phyloP scores from a whole-genome alignment of 306 rosid species.

The Comarum palustre region DNA sequence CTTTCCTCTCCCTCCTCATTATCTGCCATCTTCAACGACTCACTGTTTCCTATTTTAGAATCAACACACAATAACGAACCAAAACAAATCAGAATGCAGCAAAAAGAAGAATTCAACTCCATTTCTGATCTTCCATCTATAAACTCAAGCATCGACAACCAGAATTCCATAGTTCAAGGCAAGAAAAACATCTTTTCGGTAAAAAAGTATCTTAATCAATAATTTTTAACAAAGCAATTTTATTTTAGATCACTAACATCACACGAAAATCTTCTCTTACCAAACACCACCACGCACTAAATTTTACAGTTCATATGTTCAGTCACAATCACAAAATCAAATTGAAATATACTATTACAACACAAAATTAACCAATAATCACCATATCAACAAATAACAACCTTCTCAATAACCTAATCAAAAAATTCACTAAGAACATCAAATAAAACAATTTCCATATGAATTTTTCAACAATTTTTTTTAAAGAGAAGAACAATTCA shows the following conservation, averaged over 20 bases:
- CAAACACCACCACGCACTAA: neutral
- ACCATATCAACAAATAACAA: neutral
- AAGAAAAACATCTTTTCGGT: neutral
- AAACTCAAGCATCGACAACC: neutral
- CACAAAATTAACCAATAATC: neutral
- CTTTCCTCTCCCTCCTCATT: slow-evolving; percentile 62
- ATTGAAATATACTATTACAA: neutral
- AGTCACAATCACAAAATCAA: neutral
- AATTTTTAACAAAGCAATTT: neutral
- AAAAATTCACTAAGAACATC: neutral
- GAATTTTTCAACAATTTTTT: neutral
- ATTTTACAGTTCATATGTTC: neutral
- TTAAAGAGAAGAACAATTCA: neutral
- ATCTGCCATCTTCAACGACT: slow-evolving; percentile 56
- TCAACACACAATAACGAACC: neutral
- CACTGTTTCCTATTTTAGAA: neutral
- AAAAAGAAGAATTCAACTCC: neutral
- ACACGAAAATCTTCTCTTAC: neutral
- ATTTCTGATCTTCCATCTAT: neutral
- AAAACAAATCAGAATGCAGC: neutral
- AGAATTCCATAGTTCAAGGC: neutral
- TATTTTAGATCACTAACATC: neutral
- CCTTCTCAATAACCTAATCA: neutral
- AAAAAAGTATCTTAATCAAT: neutral
- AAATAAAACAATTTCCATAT: neutral